Conservation (phyloP, 805 yeast genomes). For the Candida lessepsii region DNA sequence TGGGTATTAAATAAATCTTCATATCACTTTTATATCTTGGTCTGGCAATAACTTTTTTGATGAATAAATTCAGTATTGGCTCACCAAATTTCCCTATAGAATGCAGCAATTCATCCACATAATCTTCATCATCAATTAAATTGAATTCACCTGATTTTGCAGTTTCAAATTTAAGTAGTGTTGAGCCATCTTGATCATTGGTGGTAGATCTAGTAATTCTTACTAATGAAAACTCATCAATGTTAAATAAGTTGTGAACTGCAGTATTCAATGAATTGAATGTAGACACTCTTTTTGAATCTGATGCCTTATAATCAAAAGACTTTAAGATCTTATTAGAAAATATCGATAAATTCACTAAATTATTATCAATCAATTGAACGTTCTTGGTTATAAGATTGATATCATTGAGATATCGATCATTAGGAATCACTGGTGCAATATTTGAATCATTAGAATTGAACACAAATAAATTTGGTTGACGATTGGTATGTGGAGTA, state of each 20-base stretch:
- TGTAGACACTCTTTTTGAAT: slow-evolving; percentile 20
- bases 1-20: slow-evolving; percentile 58
- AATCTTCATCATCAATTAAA: slow-evolving; percentile 50
- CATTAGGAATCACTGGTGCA: slow-evolving; percentile 5
- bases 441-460: slow-evolving; percentile 7
- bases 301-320: slow-evolving; percentile 13
- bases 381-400: slow-evolving; percentile 23
- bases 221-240: slow-evolving; percentile 43
- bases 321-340: slow-evolving; percentile 38
- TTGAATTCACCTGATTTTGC: slow-evolving; percentile 52
- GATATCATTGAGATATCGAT: slow-evolving; percentile 12
- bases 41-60: slow-evolving; percentile 57
- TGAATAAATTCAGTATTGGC: slow-evolving; percentile 46
- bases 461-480: slow-evolving; percentile 16
- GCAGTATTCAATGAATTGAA: slow-evolving; percentile 49
- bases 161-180: slow-evolving; percentile 53
- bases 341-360: slow-evolving; percentile 36
- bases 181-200: slow-evolving; percentile 49
- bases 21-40: slow-evolving; percentile 63
- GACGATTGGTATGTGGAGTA: slow-evolving; percentile 30
- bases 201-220: slow-evolving; percentile 58
- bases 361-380: slow-evolving; percentile 37
- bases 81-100: slow-evolving; percentile 43
- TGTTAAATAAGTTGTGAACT: slow-evolving; percentile 40
- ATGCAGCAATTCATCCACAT: slow-evolving; percentile 34